Percentiles rank a stretch among this genome's conserved stretches.
Evolutionary conservation across 148 eudicot species (phyloP).

Genomic region (Silene conica): DNA sequence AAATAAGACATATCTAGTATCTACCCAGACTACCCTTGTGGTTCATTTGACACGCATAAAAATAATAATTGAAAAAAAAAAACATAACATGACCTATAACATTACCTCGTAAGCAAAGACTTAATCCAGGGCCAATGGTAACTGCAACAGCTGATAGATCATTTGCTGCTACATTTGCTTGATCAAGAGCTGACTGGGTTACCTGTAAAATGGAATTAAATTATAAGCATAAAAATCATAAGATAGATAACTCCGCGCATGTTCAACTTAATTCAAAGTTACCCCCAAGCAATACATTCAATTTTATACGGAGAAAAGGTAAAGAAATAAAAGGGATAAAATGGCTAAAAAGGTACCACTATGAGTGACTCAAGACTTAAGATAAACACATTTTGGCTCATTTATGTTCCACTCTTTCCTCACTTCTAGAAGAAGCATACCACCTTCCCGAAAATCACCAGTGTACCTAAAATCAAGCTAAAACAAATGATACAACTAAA

Average conservation of each 20-base stretch:
- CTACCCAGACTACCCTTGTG: too few relatives aligned
- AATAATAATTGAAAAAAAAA: background rate
- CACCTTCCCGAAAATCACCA: background rate
- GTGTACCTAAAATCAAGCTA: too few relatives aligned
- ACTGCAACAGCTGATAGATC: constrained; percentile 98
- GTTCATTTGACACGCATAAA: background rate
- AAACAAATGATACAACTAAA: too few relatives aligned
- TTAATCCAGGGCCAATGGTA: constrained; percentile 98
- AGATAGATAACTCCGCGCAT: background rate
- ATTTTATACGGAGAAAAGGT: background rate
- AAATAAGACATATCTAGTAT: background rate
- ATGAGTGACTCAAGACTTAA: background rate
- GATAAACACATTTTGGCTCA: background rate
- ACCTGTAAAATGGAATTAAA: constrained; percentile 41
- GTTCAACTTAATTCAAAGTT: background rate
- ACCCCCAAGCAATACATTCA: too few relatives aligned
- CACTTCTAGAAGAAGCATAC: background rate
- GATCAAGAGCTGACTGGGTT: constrained; percentile 85
- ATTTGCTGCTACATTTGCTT: constrained; percentile 62
- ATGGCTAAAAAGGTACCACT: background rate
- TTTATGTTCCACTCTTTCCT: background rate
- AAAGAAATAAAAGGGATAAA: background rate
- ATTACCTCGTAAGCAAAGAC: constrained; percentile 94
- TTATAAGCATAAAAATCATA: background rate
- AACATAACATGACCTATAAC: background rate